Percentiles rank a stretch among this genome's conserved stretches.
These are phyloP conservation scores for Paratinospora sagittata DNA, from an alignment of 164 flowering plant species.

Conservation along the genomic window DNA sequence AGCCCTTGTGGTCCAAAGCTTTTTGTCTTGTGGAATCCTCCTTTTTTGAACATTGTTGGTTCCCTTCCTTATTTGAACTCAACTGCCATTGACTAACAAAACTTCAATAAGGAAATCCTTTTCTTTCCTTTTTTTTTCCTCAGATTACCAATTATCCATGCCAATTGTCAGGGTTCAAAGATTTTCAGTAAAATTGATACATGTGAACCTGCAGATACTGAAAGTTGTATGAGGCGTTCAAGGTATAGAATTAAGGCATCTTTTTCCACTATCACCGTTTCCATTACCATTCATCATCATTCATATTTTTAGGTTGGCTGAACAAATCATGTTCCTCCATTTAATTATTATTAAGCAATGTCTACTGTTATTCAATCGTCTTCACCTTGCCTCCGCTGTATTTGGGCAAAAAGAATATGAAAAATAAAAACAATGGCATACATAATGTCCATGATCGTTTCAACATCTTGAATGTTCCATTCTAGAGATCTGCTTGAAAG, in stretches of 20 bases:
- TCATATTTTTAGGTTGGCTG: neutral
- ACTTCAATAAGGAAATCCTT: neutral
- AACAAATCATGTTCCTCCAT: too few species aligned
- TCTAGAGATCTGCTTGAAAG: neutral
- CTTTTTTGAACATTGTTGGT: constrained; percentile 47
- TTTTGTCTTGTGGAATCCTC: constrained; percentile 88
- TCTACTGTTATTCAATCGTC: neutral
- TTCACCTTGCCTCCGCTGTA: neutral
- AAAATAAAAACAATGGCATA: neutral
- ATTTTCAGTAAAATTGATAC: constrained; percentile 13
- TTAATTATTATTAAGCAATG: neutral
- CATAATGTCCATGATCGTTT: neutral
- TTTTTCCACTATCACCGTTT: neutral
- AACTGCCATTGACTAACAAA: neutral
- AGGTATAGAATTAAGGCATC: constrained; percentile 35
- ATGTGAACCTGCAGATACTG: constrained; percentile 21
- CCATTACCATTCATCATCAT: neutral
- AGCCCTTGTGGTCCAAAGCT: constrained; percentile 80
- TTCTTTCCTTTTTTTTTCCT: neutral
- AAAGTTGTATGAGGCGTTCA: constrained; percentile 28
- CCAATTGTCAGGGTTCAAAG: constrained; percentile 33
- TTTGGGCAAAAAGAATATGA: neutral
- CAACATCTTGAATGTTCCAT: neutral
- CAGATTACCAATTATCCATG: constrained; percentile 6
- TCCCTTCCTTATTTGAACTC: constrained; percentile 2